Evolutionary conservation across 345 rosid genomes (phyloP).

Genomic region (Carallia pectinifolia): DNA sequence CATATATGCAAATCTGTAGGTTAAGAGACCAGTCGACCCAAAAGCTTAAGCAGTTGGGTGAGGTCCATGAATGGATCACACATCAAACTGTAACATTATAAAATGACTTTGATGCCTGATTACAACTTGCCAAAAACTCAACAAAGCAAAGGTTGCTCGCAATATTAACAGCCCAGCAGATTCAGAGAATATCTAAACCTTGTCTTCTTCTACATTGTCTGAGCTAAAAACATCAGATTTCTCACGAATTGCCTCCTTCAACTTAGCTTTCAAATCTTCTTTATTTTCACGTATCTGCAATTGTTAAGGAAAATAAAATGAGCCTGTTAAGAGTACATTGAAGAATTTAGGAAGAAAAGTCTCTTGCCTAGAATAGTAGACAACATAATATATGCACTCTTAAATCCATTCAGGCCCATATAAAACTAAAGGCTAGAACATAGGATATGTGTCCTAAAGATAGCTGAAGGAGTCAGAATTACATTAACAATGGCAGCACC

Average conservation of each 20-base stretch:
- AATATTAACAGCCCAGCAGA: not conserved
- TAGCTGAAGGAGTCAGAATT: conserved; percentile 42
- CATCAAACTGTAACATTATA: no score
- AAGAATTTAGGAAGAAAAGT: not conserved
- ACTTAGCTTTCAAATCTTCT: conserved; percentile 68
- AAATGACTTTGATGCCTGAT: no score
- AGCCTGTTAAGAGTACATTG: not conserved
- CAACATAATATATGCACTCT: conserved; percentile 21
- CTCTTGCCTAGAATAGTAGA: conserved; percentile 3
- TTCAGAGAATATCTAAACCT: conserved; percentile 43
- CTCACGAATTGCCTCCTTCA: conserved; percentile 63
- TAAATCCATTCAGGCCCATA: conserved; percentile 55
- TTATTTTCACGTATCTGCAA: conserved; percentile 56
- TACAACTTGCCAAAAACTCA: no score
- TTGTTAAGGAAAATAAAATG: conserved; percentile 2
- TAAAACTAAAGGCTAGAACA: conserved; percentile 42
- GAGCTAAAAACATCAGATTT: conserved; percentile 72
- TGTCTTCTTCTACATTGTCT: conserved; percentile 59
- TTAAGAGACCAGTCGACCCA: no score
- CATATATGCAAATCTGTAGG: no score
- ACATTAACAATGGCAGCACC: conserved; percentile 31
- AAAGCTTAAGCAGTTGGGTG: no score
- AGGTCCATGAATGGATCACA: no score
- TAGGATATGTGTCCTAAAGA: conserved; percentile 34
- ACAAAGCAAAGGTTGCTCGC: not conserved